Evolutionary conservation across 257 asterid genomes (phyloP).

Genomic region (Gentiana dahurica): DNA sequence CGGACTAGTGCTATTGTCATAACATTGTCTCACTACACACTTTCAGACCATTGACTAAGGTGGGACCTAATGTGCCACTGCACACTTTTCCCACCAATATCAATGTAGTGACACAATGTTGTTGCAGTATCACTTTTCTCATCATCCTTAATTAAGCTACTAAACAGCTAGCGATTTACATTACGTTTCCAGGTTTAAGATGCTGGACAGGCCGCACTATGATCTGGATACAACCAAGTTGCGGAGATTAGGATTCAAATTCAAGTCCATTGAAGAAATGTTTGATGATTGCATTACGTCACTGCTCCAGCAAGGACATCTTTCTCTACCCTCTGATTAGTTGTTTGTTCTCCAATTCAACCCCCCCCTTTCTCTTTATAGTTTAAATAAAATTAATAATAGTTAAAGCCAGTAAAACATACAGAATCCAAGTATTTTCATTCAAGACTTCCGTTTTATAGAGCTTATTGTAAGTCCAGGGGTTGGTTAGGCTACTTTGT

Average conservation of each 20-base stretch:
- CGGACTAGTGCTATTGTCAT: neutral
- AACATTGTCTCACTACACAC: neutral
- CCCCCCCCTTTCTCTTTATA: neutral
- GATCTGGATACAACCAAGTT: slow-evolving; percentile 49
- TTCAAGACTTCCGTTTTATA: too few species aligned
- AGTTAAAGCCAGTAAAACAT: too few species aligned
- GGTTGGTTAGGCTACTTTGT: too few species aligned
- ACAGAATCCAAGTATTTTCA: too few species aligned
- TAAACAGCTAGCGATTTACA: neutral
- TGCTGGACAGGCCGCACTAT: slow-evolving; percentile 45
- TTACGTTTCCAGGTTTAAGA: slow-evolving; percentile 42
- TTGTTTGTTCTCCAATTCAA: neutral
- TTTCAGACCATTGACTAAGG: neutral
- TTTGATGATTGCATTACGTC: slow-evolving; percentile 64
- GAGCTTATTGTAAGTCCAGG: too few species aligned
- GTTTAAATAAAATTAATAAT: too few species aligned
- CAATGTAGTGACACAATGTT: too few species aligned
- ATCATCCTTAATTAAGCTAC: neutral
- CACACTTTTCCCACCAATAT: too few species aligned
- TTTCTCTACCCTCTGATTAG: slow-evolving; percentile 11
- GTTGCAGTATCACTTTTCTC: too few species aligned
- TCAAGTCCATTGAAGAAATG: slow-evolving; percentile 68
- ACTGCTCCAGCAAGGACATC: slow-evolving; percentile 44
- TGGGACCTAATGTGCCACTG: too few species aligned
- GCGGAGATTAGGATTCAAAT: slow-evolving; percentile 47